Conservation (phyloP, 2,329 filamentous ascomycete species). For the Trichoderma sp. region DNA sequence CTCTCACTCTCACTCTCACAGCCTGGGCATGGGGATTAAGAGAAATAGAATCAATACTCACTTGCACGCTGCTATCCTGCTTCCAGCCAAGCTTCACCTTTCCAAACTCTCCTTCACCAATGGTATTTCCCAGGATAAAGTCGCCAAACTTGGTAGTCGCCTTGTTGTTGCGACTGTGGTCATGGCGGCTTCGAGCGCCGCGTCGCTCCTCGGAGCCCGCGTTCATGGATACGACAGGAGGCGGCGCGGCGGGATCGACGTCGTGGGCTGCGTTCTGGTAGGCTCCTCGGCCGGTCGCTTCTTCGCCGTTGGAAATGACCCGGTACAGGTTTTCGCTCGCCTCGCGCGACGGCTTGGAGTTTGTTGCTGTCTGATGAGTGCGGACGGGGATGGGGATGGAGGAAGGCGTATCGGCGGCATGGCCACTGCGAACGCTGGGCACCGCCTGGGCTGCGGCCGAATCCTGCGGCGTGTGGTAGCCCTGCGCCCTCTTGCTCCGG, state of each 20-base stretch:
- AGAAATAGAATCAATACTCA: constrained; percentile 38
- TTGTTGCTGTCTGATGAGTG: constrained; percentile 42
- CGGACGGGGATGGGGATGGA: constrained; percentile 43
- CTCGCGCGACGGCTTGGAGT: constrained; percentile 67
- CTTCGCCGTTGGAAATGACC: constrained; percentile 53
- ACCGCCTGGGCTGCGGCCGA: constrained; percentile 39
- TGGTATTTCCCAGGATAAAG: constrained; percentile 92
- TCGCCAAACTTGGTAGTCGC: constrained; percentile 82
- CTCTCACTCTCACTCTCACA: not conserved
- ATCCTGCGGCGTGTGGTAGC: constrained; percentile 39
- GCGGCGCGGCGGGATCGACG: constrained; percentile 48
- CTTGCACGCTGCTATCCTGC: constrained; percentile 84
- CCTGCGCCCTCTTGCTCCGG: constrained; percentile 36
- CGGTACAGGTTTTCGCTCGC: constrained; percentile 78
- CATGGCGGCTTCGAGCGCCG: constrained; percentile 59
- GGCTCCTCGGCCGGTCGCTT: constrained; percentile 35
- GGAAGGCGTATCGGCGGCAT: constrained; percentile 42
- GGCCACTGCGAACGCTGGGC: constrained; percentile 45
- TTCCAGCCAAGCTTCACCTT: constrained; percentile 99
- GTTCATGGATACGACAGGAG: constrained; percentile 48
- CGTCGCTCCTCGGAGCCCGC: constrained; percentile 51
- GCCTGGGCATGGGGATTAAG: not conserved
- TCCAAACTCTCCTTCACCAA: constrained; percentile 97
- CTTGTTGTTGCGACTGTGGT: constrained; percentile 61
- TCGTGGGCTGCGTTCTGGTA: constrained; percentile 34